Conservation (phyloP, 148 eudicot genomes). For the Vaccinium darrowii region DNA sequence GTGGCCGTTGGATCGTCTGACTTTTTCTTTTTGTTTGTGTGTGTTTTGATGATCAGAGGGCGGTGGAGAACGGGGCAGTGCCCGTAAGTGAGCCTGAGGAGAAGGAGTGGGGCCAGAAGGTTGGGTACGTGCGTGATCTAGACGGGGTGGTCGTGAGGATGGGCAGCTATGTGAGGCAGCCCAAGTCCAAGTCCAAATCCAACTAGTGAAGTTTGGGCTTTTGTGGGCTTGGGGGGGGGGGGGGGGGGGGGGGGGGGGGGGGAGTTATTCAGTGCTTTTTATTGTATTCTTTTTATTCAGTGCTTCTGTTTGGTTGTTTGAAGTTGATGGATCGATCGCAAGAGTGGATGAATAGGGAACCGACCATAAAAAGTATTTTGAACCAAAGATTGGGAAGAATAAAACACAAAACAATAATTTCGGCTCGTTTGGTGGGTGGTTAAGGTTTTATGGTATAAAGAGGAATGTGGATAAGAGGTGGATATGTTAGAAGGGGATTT, state of each 20-base stretch:
- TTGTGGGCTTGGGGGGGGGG: too few relatives aligned
- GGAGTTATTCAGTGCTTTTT: background rate
- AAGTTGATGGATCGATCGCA: too few relatives aligned
- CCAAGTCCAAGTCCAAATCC: background rate
- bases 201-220: background rate
- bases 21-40: background rate
- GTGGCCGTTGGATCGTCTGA: background rate
- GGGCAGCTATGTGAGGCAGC: slow-evolving; percentile 54
- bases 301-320: too few relatives aligned
- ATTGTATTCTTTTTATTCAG: background rate
- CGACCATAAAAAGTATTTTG: too few relatives aligned
- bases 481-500: too few relatives aligned
- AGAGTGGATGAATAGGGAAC: too few relatives aligned
- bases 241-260: too few relatives aligned
- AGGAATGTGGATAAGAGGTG: too few relatives aligned
- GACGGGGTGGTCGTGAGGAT: slow-evolving; percentile 79
- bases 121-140: slow-evolving; percentile 79
- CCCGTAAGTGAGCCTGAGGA: slow-evolving; percentile 69
- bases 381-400: too few relatives aligned
- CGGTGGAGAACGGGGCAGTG: slow-evolving; percentile 87
- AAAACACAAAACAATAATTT: too few relatives aligned
- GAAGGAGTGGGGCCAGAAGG: slow-evolving; percentile 93
- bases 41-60: slow-evolving; percentile 48
- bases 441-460: too few relatives aligned
- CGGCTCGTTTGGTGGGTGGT: too few relatives aligned